These are phyloP conservation scores for Raffaelea ambrosiae DNA, from an alignment of 2,329 filamentous ascomycete genomes.

Conservation along the genomic window DNA sequence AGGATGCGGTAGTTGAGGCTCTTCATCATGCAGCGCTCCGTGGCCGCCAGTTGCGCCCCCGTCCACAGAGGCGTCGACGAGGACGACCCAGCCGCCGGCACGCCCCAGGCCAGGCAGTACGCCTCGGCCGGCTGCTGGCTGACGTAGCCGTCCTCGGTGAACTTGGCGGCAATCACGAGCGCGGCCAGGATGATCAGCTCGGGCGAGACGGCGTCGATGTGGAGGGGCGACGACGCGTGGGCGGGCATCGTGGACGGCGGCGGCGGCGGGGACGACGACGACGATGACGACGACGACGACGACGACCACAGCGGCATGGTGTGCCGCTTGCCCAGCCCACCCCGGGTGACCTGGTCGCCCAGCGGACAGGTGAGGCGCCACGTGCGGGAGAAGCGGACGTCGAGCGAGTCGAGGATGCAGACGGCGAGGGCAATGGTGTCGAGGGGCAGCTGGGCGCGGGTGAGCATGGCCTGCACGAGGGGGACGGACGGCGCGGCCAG, in stretches of 20 bases:
- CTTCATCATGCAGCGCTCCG: constrained; percentile 56
- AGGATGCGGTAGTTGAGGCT: constrained; percentile 55
- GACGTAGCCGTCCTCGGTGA: constrained; percentile 53
- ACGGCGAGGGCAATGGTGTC: constrained; percentile 57
- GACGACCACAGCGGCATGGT: constrained; percentile 28
- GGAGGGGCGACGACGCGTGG: constrained; percentile 20
- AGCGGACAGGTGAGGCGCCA: constrained; percentile 55
- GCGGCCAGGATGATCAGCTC: constrained; percentile 57
- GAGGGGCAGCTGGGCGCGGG: constrained; percentile 47
- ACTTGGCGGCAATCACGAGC: constrained; percentile 57
- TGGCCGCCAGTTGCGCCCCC: constrained; percentile 53
- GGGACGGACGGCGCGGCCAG: constrained; percentile 48
- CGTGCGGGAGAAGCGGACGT: constrained; percentile 51
- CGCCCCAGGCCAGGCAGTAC: constrained; percentile 48
- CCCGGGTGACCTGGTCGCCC: neutral
- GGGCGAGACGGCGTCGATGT: constrained; percentile 53
- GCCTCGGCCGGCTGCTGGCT: constrained; percentile 42
- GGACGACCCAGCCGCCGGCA: neutral
- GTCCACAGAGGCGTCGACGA: constrained; percentile 37
- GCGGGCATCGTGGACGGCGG: constrained; percentile 23
- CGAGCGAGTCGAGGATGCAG: constrained; percentile 58
- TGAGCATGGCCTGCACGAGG: constrained; percentile 52
- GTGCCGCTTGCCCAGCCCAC: constrained; percentile 31
- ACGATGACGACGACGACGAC: constrained; percentile 19
- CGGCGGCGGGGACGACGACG: constrained; percentile 16